Evolutionary conservation across 139 green algal species (phyloP).

Genomic region (Monoraphidium neglectum): DNA sequence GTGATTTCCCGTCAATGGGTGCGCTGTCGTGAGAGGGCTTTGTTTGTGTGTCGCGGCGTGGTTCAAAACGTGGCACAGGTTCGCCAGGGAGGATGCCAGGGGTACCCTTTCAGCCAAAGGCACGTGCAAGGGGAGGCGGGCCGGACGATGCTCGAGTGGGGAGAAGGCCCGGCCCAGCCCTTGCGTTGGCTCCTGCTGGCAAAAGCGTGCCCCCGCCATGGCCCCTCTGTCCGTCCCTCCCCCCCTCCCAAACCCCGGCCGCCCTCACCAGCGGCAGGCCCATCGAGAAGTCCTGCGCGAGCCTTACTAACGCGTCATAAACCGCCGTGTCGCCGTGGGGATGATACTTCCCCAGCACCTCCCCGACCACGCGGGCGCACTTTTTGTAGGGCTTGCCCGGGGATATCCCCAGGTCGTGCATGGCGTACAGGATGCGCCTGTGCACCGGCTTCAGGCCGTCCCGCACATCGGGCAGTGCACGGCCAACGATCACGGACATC

Average conservation of each 20-base stretch:
- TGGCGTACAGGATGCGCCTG: conserved; percentile 92
- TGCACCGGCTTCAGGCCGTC: conserved; percentile 99
- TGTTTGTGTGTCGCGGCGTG: too few species aligned
- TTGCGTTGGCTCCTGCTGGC: too few species aligned
- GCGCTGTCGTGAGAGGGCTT: too few species aligned
- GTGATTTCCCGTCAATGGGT: too few species aligned
- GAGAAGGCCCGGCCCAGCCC: too few species aligned
- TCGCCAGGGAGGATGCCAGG: too few species aligned
- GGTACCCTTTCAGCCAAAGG: too few species aligned
- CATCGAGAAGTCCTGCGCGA: conserved; percentile 93
- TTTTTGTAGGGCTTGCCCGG: conserved; percentile 57
- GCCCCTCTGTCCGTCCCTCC: too few species aligned
- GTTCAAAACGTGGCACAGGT: too few species aligned
- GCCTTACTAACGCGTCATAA: conserved; percentile 93
- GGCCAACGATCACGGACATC: conserved; percentile 97
- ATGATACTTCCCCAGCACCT: conserved; percentile 99
- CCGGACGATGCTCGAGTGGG: too few species aligned
- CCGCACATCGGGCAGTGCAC: conserved; percentile 94
- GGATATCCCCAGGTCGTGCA: conserved; percentile 92
- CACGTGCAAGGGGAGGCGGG: too few species aligned
- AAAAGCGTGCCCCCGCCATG: too few species aligned
- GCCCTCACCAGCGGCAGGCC: conserved; percentile 73
- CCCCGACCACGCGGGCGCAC: conserved; percentile 95
- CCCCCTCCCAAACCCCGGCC: background rate
- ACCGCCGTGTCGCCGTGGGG: conserved; percentile 94